Conservation (phyloP, 2,329 filamentous ascomycete genomes). For the Clonostachys solani region DNA sequence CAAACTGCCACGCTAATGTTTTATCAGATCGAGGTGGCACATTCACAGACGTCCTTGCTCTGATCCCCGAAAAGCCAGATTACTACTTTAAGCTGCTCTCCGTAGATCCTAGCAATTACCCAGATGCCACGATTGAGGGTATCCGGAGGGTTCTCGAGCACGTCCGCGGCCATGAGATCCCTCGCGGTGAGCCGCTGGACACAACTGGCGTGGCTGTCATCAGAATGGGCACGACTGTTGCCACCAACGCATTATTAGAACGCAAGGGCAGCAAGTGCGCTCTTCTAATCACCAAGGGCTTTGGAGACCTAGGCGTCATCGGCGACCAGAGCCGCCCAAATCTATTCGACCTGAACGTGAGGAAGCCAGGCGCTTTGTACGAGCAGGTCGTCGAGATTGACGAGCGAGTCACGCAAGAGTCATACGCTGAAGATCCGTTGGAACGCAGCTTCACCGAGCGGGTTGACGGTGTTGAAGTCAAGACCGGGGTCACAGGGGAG, state of each 20-base stretch:
- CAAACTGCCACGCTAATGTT: slow-evolving; percentile 10
- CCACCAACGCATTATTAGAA: slow-evolving; percentile 63
- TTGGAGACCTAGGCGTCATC: slow-evolving; percentile 18
- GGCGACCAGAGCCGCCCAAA: slow-evolving; percentile 39
- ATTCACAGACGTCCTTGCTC: slow-evolving; percentile 63
- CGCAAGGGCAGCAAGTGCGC: slow-evolving; percentile 62
- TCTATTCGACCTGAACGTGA: slow-evolving; percentile 68
- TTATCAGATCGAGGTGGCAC: slow-evolving; percentile 53
- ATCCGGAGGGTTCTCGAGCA: slow-evolving; percentile 29
- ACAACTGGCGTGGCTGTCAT: slow-evolving; percentile 26
- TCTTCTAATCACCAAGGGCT: slow-evolving; percentile 61
- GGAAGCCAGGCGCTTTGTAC: slow-evolving; percentile 65
- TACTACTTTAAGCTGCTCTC: slow-evolving; percentile 66
- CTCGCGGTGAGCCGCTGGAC: slow-evolving; percentile 55
- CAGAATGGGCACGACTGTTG: slow-evolving; percentile 67
- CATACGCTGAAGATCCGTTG: slow-evolving; percentile 49
- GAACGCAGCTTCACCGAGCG: not conserved
- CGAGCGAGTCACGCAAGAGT: slow-evolving; percentile 62
- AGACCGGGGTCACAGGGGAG: not conserved
- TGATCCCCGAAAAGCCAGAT: slow-evolving; percentile 57
- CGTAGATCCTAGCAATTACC: slow-evolving; percentile 62
- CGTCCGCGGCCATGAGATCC: slow-evolving; percentile 54
- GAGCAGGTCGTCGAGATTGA: slow-evolving; percentile 37
- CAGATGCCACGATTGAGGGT: slow-evolving; percentile 64
- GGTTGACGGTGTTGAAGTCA: not conserved